These are phyloP conservation scores for Sporisorium iseilematis-ciliati DNA, from an alignment of 1,284 basidiomycete genomes.

Conservation along the genomic window DNA sequence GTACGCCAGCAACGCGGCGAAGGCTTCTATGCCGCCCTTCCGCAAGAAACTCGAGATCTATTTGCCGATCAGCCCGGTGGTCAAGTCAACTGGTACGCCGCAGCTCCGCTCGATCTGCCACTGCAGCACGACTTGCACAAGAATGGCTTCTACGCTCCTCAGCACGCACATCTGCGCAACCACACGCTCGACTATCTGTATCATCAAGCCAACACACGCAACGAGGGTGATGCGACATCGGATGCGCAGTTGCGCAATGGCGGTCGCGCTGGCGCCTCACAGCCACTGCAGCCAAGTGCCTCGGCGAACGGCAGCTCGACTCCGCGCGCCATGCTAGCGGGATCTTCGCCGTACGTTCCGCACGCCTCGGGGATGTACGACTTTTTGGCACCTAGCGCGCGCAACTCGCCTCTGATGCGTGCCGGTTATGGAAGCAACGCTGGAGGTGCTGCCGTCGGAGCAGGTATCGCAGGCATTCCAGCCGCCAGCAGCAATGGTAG, in stretches of 20 bases:
- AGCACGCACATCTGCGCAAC: slow-evolving; percentile 39
- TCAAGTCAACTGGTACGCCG: slow-evolving; percentile 60
- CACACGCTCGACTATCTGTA: slow-evolving; percentile 56
- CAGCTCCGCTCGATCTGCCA: slow-evolving; percentile 54
- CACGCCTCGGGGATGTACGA: slow-evolving; percentile 53
- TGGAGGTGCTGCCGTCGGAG: not conserved
- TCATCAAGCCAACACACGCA: slow-evolving; percentile 28
- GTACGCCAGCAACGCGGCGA: slow-evolving; percentile 50
- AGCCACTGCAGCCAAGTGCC: slow-evolving; percentile 40
- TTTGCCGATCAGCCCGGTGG: slow-evolving; percentile 56
- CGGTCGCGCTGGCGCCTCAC: slow-evolving; percentile 12
- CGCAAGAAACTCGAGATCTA: slow-evolving; percentile 47
- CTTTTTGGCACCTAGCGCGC: slow-evolving; percentile 46
- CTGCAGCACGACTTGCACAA: slow-evolving; percentile 49
- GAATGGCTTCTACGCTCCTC: slow-evolving; percentile 48
- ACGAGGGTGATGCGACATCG: slow-evolving; percentile 11
- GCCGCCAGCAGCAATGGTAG: slow-evolving; percentile 50
- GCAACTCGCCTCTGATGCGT: slow-evolving; percentile 47
- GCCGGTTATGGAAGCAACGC: slow-evolving; percentile 14
- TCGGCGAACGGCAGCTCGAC: slow-evolving; percentile 43
- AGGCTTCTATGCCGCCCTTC: slow-evolving; percentile 52
- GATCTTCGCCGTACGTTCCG: slow-evolving; percentile 41
- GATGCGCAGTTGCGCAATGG: slow-evolving; percentile 26
- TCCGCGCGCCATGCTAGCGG: slow-evolving; percentile 30
- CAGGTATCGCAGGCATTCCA: slow-evolving; percentile 8